Evolutionary conservation across 208 protist species (phyloP), one percentile per base, ranked within the genome.

Genomic region (Crithidia acanthocephali): DNA sequence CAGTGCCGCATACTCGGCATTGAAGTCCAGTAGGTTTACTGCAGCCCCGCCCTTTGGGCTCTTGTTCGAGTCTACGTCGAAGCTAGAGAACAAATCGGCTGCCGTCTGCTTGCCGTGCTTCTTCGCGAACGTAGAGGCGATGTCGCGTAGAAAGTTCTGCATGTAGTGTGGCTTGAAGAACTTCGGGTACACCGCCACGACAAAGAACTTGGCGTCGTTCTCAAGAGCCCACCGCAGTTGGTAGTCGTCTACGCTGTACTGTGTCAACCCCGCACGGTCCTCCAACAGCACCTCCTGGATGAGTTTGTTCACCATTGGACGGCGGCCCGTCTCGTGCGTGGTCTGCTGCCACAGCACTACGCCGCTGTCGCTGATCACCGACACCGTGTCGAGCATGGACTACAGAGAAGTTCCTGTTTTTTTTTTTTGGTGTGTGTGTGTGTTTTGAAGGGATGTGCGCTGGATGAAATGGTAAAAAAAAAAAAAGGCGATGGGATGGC

Each of bases 351-450:
- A 99, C 11, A 99, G 76, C 42, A 99, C 97, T 25, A 97, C 70
- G 20, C 98, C 98, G 52, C 97, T 97, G 66, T 97, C 93, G 61
- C 90, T 96, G 44, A 99, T 80, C 33, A 99, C 90, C 16, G 89
- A 89, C 33, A 99, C 73, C 11, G 95, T 90, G 72, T 99, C 98
- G 50, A 99, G 88, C 98, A 99, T 99, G n/a, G 4, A n/a, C 48
- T 27, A 45, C 23, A n/a, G 7, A 25, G 20, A 7, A 15, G 6
- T 50, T 3, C 35, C 35, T 47, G 22, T 42, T 7, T 48, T 23
- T 47, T 13, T 30, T 63, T 45, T 28, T 45, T 22, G 16, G 4
- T 2, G 16, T 40, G 52, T 3, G 2, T 53, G 48, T 3, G 16
- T 9, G 4, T 44, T 16, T 44, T n/a, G n/a, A n/a, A n/a, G n/a